Evolutionary conservation across 2,329 filamentous ascomycete genomes (phyloP).

Genomic region (Metarhizium brunneum): DNA sequence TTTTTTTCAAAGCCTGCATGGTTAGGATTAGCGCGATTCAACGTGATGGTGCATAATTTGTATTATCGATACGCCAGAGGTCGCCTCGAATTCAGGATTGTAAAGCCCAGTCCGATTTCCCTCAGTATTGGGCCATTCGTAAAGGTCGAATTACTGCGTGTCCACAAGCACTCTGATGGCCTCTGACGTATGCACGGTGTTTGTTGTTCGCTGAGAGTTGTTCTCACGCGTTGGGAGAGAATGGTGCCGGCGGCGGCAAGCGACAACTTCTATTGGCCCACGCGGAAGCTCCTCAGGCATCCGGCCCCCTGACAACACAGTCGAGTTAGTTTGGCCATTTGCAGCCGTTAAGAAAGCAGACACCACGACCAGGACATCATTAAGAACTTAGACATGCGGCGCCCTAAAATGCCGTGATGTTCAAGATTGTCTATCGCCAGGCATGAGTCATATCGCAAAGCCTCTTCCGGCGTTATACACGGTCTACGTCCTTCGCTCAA

Average conservation of each 20-base stretch:
- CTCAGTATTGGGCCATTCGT: background rate
- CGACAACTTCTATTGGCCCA: background rate
- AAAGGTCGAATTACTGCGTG: no score
- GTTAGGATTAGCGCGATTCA: no score
- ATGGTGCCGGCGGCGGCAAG: background rate
- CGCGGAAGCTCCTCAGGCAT: background rate
- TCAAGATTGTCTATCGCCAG: conserved; percentile 5
- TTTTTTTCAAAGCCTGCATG: no score
- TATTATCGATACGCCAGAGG: no score
- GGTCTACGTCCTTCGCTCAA: conserved; percentile 86
- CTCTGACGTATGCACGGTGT: no score
- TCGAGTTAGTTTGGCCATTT: no score
- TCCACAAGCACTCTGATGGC: no score
- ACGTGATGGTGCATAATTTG: no score
- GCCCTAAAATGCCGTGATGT: background rate
- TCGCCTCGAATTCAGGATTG: no score
- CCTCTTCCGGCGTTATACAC: conserved; percentile 84
- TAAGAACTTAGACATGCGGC: background rate
- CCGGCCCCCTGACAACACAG: no score
- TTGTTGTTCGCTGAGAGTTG: no score
- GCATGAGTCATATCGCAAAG: conserved; percentile 34
- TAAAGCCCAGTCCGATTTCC: background rate
- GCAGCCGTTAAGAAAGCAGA: background rate
- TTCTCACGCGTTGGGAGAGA: no score
- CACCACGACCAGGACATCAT: background rate